Evolutionary conservation across 257 asterid genomes (phyloP).

Genomic region (Fraxinus americana): DNA sequence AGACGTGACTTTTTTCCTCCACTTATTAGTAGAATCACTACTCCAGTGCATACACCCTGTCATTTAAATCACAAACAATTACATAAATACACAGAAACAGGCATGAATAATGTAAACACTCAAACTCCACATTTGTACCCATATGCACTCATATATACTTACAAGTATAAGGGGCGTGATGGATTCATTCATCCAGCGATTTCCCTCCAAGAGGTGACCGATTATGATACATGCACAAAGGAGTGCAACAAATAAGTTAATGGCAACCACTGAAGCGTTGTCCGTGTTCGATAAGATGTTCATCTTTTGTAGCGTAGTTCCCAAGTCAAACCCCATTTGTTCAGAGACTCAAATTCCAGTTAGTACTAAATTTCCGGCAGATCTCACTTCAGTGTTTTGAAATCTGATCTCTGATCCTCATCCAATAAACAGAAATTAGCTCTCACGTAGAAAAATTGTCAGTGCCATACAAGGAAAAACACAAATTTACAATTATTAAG

Average conservation of each 20-base stretch:
- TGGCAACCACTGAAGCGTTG: constrained; percentile 71
- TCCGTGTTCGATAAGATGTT: constrained; percentile 56
- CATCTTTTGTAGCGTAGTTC: constrained; percentile 38
- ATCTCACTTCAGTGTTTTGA: constrained; percentile 13
- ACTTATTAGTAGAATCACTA: constrained; percentile 72
- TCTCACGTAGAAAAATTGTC: constrained; percentile 15
- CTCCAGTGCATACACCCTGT: constrained; percentile 89
- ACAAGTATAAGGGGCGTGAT: constrained; percentile 80
- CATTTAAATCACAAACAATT: constrained; percentile 14
- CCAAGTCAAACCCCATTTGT: constrained; percentile 50
- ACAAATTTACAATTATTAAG: not conserved
- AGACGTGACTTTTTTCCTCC: constrained; percentile 85
- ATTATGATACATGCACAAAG: constrained; percentile 84
- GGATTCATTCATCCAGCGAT: constrained; percentile 98
- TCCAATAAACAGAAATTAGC: constrained; percentile 28
- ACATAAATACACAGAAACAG: not conserved
- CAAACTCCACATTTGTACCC: not conserved
- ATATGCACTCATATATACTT: constrained; percentile 23
- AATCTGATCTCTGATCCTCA: constrained; percentile 25
- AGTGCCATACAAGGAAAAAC: constrained; percentile 29
- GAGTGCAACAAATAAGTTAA: constrained; percentile 76
- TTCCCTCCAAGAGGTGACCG: constrained; percentile 94
- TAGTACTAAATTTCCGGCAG: constrained; percentile 11
- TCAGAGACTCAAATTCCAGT: constrained; percentile 27
- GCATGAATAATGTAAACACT: not conserved